A percentile compares a stretch with the other conserved stretches of the same genome.
Conservation (phyloP, 2,329 filamentous ascomycete species). For the Pseudogymnoascus sp. region DNA sequence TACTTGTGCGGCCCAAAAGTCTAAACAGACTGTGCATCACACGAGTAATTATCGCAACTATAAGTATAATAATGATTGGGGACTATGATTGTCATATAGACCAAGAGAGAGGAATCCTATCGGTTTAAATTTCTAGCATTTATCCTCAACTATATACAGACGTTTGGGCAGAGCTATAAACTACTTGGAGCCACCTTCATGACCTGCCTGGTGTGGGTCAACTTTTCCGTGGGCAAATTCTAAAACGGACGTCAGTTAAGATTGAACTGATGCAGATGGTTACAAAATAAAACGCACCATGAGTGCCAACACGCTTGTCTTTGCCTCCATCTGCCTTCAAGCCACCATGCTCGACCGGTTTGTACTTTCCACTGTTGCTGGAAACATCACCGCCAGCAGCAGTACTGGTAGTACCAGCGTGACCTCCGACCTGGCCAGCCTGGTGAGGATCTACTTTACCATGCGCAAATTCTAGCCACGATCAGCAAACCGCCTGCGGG, state of each 20-base stretch:
- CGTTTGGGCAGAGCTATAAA: neutral
- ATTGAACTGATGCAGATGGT: neutral
- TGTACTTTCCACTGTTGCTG: slow-evolving; percentile 3
- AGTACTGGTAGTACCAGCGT: slow-evolving; percentile 16
- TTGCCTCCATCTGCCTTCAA: slow-evolving; percentile 34
- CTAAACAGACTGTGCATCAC: neutral
- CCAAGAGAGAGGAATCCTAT: neutral
- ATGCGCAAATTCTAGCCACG: slow-evolving; percentile 29
- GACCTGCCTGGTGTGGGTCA: slow-evolving; percentile 36
- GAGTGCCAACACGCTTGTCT: slow-evolving; percentile 33
- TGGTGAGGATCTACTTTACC: slow-evolving; percentile 35
- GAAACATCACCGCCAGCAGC: slow-evolving; percentile 14
- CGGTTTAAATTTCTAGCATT: neutral
- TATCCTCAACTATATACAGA: neutral
- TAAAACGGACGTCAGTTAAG: neutral
- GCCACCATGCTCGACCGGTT: slow-evolving; percentile 31
- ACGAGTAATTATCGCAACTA: neutral
- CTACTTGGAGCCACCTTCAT: slow-evolving; percentile 30
- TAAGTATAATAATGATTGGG: too few species aligned
- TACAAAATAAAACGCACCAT: slow-evolving; percentile 12
- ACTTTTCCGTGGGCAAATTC: slow-evolving; percentile 39
- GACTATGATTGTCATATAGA: neutral
- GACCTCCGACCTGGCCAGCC: slow-evolving; percentile 33
- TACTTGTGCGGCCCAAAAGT: neutral
- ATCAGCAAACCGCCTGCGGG: neutral